These are phyloP conservation scores for Selaginella tamariscina DNA, from an alignment of 75 land plant genomes.

Conservation along the genomic window DNA sequence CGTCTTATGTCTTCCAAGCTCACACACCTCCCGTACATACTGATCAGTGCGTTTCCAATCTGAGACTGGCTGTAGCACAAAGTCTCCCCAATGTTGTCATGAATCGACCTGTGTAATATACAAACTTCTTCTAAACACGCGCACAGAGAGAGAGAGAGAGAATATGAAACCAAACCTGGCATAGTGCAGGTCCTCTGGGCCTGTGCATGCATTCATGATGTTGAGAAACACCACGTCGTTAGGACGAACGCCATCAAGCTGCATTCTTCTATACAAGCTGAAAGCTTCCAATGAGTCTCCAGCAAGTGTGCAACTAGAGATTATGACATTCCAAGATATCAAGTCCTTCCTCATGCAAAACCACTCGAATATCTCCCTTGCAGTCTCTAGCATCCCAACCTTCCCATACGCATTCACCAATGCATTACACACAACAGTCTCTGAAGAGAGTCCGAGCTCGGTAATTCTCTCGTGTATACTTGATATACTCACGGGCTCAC, in stretches of 20 bases:
- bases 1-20: conserved; percentile 22
- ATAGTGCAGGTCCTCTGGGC: background rate
- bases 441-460: background rate
- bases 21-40: conserved; percentile 48
- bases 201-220: conserved; percentile 9
- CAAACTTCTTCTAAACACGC: no score
- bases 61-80: background rate
- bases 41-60: conserved; percentile 39
- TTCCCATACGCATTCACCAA: background rate
- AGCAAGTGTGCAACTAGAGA: background rate
- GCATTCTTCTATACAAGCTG: background rate
- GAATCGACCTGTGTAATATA: no score
- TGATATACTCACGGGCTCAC: background rate
- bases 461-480: background rate
- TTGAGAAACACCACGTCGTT: conserved; percentile 3
- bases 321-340: conserved; percentile 1
- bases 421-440: background rate
- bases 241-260: background rate
- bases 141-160: no score
- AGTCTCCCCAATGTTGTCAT: background rate
- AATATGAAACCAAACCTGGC: no score
- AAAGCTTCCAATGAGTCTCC: background rate
- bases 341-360: background rate
- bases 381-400: background rate
- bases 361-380: background rate